Percentiles rank a stretch among this genome's conserved stretches.
phyloP scores from a whole-genome alignment of 768 basidiomycete genomes.

The Mycena metata region DNA sequence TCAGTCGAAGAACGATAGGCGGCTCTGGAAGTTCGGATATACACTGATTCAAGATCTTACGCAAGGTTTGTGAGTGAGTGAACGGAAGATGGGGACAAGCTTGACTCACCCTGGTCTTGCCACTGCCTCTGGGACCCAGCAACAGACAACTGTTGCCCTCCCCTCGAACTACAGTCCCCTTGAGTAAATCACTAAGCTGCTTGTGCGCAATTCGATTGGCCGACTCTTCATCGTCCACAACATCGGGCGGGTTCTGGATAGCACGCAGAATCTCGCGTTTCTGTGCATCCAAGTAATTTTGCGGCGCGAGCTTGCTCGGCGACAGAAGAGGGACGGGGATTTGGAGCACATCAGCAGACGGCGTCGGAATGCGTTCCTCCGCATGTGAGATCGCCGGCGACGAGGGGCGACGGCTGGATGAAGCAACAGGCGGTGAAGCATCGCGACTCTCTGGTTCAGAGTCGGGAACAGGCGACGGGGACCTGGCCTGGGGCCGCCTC shows the following conservation, averaged over 20 bases:
- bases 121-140: constrained; percentile 87
- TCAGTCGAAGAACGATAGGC: constrained; percentile 85
- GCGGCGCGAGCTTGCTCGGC: constrained; percentile 44
- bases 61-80: not conserved
- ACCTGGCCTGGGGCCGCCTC: constrained; percentile 10
- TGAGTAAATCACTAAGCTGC: constrained; percentile 74
- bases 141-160: constrained; percentile 96
- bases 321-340: not conserved
- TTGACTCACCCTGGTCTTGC: constrained; percentile 80
- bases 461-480: constrained; percentile 30
- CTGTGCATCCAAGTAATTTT: constrained; percentile 64
- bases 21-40: constrained; percentile 59
- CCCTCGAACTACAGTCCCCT: constrained; percentile 80
- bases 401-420: constrained; percentile 2
- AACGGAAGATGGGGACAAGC: not conserved
- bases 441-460: constrained; percentile 21
- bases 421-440: constrained; percentile 14
- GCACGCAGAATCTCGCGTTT: constrained; percentile 57
- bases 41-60: constrained; percentile 72
- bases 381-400: not conserved
- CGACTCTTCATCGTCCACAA: constrained; percentile 50
- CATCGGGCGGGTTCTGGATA: constrained; percentile 41
- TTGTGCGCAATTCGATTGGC: constrained; percentile 67
- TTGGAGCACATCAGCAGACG: not conserved
- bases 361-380: not conserved